A percentile compares a stretch with the other conserved stretches of the same genome.
These are phyloP conservation scores for Coprinopsis strossmayeri DNA, from an alignment of 768 basidiomycete genomes.

Conservation along the genomic window DNA sequence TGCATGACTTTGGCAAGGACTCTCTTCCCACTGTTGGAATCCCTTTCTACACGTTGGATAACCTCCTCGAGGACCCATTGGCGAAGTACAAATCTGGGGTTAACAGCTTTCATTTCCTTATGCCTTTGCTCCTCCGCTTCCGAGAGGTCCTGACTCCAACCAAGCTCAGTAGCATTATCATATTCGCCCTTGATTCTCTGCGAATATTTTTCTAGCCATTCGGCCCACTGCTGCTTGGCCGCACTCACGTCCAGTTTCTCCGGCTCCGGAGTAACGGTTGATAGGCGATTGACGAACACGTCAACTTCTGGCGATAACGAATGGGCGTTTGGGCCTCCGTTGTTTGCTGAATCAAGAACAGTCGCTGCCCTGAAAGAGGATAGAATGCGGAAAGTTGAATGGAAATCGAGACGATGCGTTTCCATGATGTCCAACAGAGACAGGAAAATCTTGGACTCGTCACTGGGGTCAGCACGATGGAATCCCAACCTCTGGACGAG, in stretches of 20 bases:
- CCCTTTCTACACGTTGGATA: conserved; percentile 67
- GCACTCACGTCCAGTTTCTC: conserved; percentile 33
- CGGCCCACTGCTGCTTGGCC: conserved; percentile 46
- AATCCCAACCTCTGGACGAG: conserved; percentile 67
- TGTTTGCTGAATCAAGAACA: conserved; percentile 2
- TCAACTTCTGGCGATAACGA: conserved; percentile 23
- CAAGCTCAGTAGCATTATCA: conserved; percentile 24
- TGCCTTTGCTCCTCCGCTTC: conserved; percentile 42
- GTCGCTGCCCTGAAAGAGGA: conserved; percentile 47
- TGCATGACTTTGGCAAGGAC: conserved; percentile 77
- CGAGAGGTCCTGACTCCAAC: conserved; percentile 4
- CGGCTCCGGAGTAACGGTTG: conserved; percentile 42
- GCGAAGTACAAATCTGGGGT: conserved; percentile 88
- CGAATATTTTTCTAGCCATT: conserved; percentile 62
- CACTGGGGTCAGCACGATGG: conserved; percentile 41
- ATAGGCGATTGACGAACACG: conserved; percentile 35
- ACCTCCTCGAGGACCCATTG: conserved; percentile 97
- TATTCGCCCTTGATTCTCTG: conserved; percentile 49
- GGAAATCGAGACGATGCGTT: conserved; percentile 76
- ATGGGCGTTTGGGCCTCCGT: conserved; percentile 1
- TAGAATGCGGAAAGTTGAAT: conserved; percentile 75
- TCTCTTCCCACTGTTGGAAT: conserved; percentile 54
- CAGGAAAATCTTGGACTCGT: conserved; percentile 54
- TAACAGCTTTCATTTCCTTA: conserved; percentile 48
- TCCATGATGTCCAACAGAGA: conserved; percentile 76